A percentile compares a stretch with the other conserved stretches of the same genome.
Conservation (phyloP, 768 basidiomycete species). For the Lactifluus rugatus region DNA sequence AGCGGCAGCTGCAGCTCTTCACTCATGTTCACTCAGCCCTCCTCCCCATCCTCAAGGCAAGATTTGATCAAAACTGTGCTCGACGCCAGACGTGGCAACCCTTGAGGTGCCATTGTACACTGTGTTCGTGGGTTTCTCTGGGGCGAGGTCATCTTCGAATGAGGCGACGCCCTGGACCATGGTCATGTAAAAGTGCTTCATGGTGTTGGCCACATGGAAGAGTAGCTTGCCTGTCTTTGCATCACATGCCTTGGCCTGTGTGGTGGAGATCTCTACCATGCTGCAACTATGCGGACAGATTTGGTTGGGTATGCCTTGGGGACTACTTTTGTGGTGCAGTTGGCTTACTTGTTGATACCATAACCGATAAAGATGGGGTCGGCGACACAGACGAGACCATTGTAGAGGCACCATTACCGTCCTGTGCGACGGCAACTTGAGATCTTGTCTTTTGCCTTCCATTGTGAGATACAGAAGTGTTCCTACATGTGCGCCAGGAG, state of each 20-base stretch:
- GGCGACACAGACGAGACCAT: slow-evolving; percentile 73
- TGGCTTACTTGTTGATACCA: slow-evolving; percentile 78
- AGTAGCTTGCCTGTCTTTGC: slow-evolving; percentile 61
- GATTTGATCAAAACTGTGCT: too few relatives aligned
- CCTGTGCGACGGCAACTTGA: too few relatives aligned
- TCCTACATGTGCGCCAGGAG: slow-evolving; percentile 38
- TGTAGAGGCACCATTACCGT: slow-evolving; percentile 96
- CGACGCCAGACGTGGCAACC: too few relatives aligned
- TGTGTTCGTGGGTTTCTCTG: too few relatives aligned
- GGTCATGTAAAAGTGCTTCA: slow-evolving; percentile 95
- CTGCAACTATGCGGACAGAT: slow-evolving; percentile 92
- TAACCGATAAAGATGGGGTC: slow-evolving; percentile 93
- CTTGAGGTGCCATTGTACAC: too few relatives aligned
- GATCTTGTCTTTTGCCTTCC: slow-evolving; percentile 83
- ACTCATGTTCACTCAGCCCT: too few relatives aligned
- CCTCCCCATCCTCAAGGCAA: too few relatives aligned
- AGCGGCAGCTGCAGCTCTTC: too few relatives aligned
- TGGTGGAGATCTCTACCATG: slow-evolving; percentile 87
- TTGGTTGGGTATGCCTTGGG: slow-evolving; percentile 81
- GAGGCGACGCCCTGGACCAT: slow-evolving; percentile 63
- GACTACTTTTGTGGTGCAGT: slow-evolving; percentile 94
- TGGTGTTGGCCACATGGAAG: slow-evolving; percentile 95
- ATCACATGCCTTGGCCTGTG: slow-evolving; percentile 73
- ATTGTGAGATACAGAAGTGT: slow-evolving; percentile 90
- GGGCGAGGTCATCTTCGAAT: slow-evolving; percentile 80